These are phyloP conservation scores for Suhomyces wounanorum DNA, from an alignment of 1,139 yeast genomes.

Conservation along the genomic window DNA sequence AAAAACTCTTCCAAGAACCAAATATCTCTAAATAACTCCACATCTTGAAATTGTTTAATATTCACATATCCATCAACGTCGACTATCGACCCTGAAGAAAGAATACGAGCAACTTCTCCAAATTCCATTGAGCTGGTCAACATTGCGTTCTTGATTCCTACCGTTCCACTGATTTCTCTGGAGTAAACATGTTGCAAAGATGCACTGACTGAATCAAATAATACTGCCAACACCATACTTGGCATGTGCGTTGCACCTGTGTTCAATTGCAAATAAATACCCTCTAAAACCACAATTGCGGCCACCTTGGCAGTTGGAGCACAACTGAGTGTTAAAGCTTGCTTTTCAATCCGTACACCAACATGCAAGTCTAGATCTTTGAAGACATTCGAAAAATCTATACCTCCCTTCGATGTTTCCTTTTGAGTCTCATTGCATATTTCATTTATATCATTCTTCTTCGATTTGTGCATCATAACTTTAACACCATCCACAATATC, in stretches of 20 bases:
- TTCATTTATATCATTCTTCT: conserved; percentile 1
- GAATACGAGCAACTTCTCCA: conserved; percentile 37
- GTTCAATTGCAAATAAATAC: conserved; percentile 58
- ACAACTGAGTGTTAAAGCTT: conserved; percentile 77
- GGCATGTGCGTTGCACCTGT: conserved; percentile 48
- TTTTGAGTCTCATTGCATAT: background rate
- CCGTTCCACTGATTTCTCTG: conserved; percentile 80
- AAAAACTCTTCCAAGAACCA: conserved; percentile 60
- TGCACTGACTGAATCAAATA: conserved; percentile 57
- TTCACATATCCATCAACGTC: conserved; percentile 68
- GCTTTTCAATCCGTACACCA: conserved; percentile 68
- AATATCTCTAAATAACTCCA: conserved; percentile 78
- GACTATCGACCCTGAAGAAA: conserved; percentile 56
- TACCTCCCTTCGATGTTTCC: conserved; percentile 6
- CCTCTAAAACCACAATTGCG: conserved; percentile 73
- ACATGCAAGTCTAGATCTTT: conserved; percentile 63
- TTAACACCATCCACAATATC: conserved; percentile 56
- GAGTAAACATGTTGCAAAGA: conserved; percentile 90
- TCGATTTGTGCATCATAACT: conserved; percentile 32
- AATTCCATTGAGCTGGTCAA: conserved; percentile 42
- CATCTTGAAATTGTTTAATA: conserved; percentile 82
- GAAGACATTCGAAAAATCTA: conserved; percentile 41
- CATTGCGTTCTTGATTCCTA: conserved; percentile 55
- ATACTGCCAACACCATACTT: conserved; percentile 45
- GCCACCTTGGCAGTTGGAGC: conserved; percentile 93